phyloP scores from a whole-genome alignment of 345 rosid species.

The Populus nigra region DNA sequence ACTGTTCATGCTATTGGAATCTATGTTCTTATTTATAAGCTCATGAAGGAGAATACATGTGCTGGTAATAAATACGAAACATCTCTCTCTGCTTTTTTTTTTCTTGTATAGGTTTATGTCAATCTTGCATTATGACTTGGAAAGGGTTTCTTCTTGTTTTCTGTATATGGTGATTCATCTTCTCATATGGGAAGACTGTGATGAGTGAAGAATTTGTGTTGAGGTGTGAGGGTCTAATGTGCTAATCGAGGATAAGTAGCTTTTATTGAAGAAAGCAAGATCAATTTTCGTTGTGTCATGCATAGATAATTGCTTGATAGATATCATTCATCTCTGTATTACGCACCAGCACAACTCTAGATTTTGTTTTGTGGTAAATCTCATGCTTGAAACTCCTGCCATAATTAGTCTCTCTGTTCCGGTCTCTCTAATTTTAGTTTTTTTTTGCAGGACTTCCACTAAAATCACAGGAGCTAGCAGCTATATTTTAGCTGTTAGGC shows the following conservation, averaged over 20 bases:
- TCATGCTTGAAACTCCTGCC: too few relatives aligned
- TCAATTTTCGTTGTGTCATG: neutral
- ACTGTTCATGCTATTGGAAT: constrained; percentile 89
- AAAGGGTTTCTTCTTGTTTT: too few relatives aligned
- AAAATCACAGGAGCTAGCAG: constrained; percentile 91
- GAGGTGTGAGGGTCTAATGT: neutral
- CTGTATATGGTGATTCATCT: too few relatives aligned
- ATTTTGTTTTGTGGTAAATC: too few relatives aligned
- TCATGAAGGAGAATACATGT: constrained; percentile 86
- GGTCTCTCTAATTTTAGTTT: too few relatives aligned
- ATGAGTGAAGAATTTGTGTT: too few relatives aligned
- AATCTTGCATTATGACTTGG: too few relatives aligned
- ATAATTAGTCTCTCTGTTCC: too few relatives aligned
- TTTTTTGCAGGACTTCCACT: constrained; percentile 76
- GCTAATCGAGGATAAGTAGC: neutral
- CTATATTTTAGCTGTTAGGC: constrained; percentile 78
- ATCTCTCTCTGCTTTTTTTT: neutral
- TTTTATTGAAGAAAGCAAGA: neutral
- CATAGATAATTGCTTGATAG: neutral
- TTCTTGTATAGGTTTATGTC: neutral
- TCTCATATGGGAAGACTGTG: too few relatives aligned
- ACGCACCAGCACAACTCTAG: too few relatives aligned
- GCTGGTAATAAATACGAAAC: constrained; percentile 46
- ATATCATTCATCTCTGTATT: neutral
- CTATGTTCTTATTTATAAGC: constrained; percentile 86